Conservation (phyloP, 371 early-diverging fungal species). For the Mortierella sp. region DNA sequence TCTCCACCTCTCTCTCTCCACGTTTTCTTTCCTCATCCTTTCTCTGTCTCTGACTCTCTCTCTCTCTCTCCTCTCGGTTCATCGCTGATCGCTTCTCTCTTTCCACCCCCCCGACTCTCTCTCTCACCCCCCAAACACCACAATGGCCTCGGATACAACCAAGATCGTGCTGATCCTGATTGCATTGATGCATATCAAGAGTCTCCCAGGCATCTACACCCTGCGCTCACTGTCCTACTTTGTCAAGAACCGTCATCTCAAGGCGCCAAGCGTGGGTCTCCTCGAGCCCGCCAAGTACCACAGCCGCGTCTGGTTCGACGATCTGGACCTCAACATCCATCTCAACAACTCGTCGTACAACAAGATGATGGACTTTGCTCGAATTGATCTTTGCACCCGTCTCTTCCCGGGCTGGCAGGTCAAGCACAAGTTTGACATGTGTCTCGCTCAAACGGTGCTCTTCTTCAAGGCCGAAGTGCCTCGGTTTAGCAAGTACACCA, state of each 20-base stretch:
- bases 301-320: conserved; percentile 53
- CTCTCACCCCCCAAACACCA: background rate
- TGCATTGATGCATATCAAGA: conserved; percentile 44
- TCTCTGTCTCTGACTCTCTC: background rate
- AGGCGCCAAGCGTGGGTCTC: conserved; percentile 32
- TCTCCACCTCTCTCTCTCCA: background rate
- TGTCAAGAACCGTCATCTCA: conserved; percentile 18
- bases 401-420: conserved; percentile 54
- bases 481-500: conserved; percentile 60
- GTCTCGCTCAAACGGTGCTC: conserved; percentile 40
- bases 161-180: conserved; percentile 26
- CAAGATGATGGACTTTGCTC: conserved; percentile 65
- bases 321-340: conserved; percentile 50
- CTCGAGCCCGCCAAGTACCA: conserved; percentile 41
- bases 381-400: conserved; percentile 59
- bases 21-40: background rate
- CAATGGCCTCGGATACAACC: conserved; percentile 33
- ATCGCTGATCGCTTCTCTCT: background rate
- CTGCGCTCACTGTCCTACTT: conserved; percentile 38
- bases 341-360: conserved; percentile 63
- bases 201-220: conserved; percentile 47
- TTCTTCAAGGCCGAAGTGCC: conserved; percentile 68
- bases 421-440: conserved; percentile 38
- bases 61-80: background rate
- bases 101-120: background rate